Conservation (phyloP, 768 basidiomycete genomes). For the Saitozyma podzolica region DNA sequence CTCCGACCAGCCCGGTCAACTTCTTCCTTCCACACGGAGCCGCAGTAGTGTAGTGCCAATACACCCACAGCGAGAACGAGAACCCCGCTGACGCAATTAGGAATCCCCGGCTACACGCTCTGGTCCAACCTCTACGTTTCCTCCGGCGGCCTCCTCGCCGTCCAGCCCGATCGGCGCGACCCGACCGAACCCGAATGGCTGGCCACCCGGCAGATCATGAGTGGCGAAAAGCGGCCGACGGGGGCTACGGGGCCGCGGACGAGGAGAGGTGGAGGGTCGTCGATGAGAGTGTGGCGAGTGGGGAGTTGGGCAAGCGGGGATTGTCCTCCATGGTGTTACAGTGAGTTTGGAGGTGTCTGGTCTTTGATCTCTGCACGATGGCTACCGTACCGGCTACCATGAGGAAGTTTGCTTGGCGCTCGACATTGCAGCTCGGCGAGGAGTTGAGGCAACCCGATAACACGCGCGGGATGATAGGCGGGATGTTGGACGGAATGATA, state of each 20-base stretch:
- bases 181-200: neutral
- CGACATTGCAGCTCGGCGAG: too few species aligned
- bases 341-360: constrained; percentile 17
- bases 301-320: constrained; percentile 33
- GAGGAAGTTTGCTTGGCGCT: too few species aligned
- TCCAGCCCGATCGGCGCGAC: constrained; percentile 12
- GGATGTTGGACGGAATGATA: too few species aligned
- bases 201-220: constrained; percentile 14
- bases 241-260: constrained; percentile 17
- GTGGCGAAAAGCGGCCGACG: constrained; percentile 9
- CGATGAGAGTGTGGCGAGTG: constrained; percentile 19
- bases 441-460: neutral
- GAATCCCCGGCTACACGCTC: constrained; percentile 30
- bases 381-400: neutral
- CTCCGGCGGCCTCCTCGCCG: constrained; percentile 16
- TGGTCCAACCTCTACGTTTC: constrained; percentile 34
- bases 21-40: too few species aligned
- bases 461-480: too few species aligned
- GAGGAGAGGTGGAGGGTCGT: constrained; percentile 38
- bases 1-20: too few species aligned
- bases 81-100: constrained; percentile 4
- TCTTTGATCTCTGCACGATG: neutral
- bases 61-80: too few species aligned
- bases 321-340: constrained; percentile 32
- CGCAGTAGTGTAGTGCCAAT: too few species aligned